A percentile compares a stretch with the other conserved stretches of the same genome.
phyloP scores from a whole-genome alignment of 768 basidiomycete genomes.

The Pleurotus ostreatus region DNA sequence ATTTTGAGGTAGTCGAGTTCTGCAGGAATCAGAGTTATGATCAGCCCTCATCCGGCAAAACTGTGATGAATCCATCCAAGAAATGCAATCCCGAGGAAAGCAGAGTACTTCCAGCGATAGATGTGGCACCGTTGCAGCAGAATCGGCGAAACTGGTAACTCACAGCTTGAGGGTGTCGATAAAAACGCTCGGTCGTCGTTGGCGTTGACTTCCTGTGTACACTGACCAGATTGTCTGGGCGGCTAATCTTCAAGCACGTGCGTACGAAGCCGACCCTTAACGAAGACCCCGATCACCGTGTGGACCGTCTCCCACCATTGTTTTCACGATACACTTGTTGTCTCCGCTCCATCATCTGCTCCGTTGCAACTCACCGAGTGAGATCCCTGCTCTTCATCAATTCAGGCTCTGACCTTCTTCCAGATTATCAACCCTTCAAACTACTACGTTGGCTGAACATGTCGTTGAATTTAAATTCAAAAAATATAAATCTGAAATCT shows the following conservation, averaged over 20 bases:
- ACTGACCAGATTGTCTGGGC: neutral
- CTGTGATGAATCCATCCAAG: neutral
- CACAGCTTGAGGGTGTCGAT: conserved; percentile 1
- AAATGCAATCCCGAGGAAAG: neutral
- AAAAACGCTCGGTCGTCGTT: neutral
- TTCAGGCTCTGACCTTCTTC: neutral
- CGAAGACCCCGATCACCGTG: neutral
- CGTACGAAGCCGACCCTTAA: conserved; percentile 4
- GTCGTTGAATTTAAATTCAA: conserved; percentile 71
- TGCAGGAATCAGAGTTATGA: neutral
- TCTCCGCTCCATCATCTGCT: conserved; percentile 10
- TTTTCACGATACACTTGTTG: neutral
- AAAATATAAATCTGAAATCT: conserved; percentile 74
- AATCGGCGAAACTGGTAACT: neutral
- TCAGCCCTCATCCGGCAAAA: neutral
- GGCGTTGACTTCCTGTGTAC: conserved; percentile 5
- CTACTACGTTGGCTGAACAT: conserved; percentile 83
- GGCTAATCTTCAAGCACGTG: neutral
- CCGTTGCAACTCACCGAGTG: neutral
- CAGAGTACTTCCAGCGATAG: neutral
- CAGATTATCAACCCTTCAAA: neutral
- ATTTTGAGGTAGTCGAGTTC: conserved; percentile 13
- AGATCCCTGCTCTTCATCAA: neutral
- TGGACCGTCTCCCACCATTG: neutral
- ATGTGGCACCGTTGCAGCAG: neutral